phyloP scores from a whole-genome alignment of 805 yeast genomes.

The Hanseniaspora thailandica region DNA sequence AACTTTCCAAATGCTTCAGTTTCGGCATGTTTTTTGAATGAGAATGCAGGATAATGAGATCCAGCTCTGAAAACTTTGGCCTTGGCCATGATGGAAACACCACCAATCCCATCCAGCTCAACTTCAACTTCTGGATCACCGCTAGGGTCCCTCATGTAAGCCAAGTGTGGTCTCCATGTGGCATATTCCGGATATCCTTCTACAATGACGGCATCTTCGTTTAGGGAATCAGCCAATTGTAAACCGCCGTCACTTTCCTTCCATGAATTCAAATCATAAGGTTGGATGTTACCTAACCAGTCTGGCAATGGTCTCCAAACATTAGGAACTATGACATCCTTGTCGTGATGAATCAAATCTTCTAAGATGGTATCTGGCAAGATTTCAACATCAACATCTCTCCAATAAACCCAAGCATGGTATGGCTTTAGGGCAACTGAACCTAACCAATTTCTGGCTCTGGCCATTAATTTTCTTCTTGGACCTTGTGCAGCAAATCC shows the following conservation, averaged over 20 bases:
- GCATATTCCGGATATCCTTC: slow-evolving; percentile 97
- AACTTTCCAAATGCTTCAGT: slow-evolving; percentile 94
- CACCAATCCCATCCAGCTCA: slow-evolving; percentile 94
- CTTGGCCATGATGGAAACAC: slow-evolving; percentile 82
- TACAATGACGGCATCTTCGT: slow-evolving; percentile 84
- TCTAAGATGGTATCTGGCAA: slow-evolving; percentile 75
- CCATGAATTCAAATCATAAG: slow-evolving; percentile 78
- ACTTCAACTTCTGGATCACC: slow-evolving; percentile 91
- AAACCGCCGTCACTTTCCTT: slow-evolving; percentile 74
- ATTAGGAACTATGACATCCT: slow-evolving; percentile 88
- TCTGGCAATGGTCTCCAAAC: slow-evolving; percentile 86
- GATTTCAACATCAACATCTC: slow-evolving; percentile 95
- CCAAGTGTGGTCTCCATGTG: slow-evolving; percentile 95
- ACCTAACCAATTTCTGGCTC: slow-evolving; percentile 89
- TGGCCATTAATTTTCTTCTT: slow-evolving; percentile 86
- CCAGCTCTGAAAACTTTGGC: slow-evolving; percentile 81
- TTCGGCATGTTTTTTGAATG: slow-evolving; percentile 92
- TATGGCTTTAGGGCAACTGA: slow-evolving; percentile 78
- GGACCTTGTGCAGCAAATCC: slow-evolving; percentile 96
- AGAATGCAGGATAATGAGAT: slow-evolving; percentile 91
- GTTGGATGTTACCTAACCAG: slow-evolving; percentile 75
- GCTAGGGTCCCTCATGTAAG: slow-evolving; percentile 85
- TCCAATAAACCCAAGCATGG: slow-evolving; percentile 94
- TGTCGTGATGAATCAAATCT: slow-evolving; percentile 83
- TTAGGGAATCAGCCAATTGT: slow-evolving; percentile 55